Evolutionary conservation across 2,329 filamentous ascomycete species (phyloP), one percentile per base, ranked within the genome.

Genomic region (Beauveria caledonica): DNA sequence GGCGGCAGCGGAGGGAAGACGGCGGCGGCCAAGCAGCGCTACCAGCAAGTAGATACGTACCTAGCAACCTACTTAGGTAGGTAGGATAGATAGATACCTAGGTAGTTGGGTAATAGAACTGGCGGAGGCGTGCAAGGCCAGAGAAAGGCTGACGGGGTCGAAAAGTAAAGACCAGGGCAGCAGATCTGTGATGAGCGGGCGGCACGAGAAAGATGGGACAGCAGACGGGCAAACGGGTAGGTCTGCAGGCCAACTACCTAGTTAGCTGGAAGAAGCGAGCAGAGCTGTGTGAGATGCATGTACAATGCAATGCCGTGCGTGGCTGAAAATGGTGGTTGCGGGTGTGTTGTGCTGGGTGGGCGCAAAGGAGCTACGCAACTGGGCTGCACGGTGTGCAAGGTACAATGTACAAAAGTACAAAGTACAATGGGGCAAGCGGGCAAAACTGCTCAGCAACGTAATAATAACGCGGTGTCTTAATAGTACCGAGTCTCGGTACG

Each of bases 221-320:
- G 44, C 19, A 46, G 51, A 27, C 51, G 40, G 54, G 48, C 29
- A 50, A 23, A 36, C 33, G 33, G 33, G n/a, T 46, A 46, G 53
- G 17, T 56, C 27, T 56, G 53, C 42, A 46, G 19, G 53, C 42
- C 52, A 48, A 58, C 55, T 58, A 21, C 27, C 27, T 50, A 50
- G 48, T 9, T 50, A 21, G 44, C 15, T 27, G 55, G 36, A 19
- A 17, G 27, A 42, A 58, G 45, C 55, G 44, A 58, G 55, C 33
- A 58, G 33, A 50, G 55, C 17, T 42, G 55, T 42, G 45, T 25
- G 55, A 57, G 54, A 57, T 57, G 54, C 54, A 58, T 49, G 55
- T 58, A 49, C 55, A 58, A 58, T 58, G 55, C 55, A 50, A 58
- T 58, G 55, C 55, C 45, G 46, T 58, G 54, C 55, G 54, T 57